Conservation (phyloP, 2,329 filamentous ascomycete genomes). For the Rhynchosporium secalis region DNA sequence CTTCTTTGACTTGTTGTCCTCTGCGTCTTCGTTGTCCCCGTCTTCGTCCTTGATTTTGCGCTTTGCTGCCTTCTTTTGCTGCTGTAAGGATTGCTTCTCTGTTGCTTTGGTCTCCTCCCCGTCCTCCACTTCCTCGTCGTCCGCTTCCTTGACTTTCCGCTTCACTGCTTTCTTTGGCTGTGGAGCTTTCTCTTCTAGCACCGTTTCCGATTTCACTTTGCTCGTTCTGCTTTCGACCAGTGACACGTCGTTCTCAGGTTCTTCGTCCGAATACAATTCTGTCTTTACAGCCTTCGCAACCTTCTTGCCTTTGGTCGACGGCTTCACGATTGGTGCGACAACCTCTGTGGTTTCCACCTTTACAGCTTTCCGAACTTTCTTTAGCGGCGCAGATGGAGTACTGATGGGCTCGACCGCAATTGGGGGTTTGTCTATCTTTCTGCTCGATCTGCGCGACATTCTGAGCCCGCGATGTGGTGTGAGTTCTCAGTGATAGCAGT, state of each 20-base stretch:
- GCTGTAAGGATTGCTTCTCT: slow-evolving; percentile 24
- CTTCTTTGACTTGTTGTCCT: slow-evolving; percentile 34
- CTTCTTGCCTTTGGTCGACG: slow-evolving; percentile 21
- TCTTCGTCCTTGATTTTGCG: slow-evolving; percentile 35
- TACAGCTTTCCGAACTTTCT: slow-evolving; percentile 24
- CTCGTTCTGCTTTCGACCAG: slow-evolving; percentile 25
- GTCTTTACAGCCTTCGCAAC: slow-evolving; percentile 21
- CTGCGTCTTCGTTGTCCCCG: slow-evolving; percentile 26
- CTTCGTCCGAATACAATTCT: slow-evolving; percentile 21
- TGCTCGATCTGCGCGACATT: slow-evolving; percentile 35
- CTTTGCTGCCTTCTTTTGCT: slow-evolving; percentile 34
- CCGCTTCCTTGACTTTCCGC: slow-evolving; percentile 34
- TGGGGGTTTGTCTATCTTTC: slow-evolving; percentile 21
- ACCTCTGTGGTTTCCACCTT: slow-evolving; percentile 24
- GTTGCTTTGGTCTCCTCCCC: slow-evolving; percentile 5
- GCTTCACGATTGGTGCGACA: slow-evolving; percentile 19
- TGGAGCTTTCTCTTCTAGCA: slow-evolving; percentile 21
- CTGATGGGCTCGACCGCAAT: slow-evolving; percentile 10
- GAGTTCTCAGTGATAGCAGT: neutral
- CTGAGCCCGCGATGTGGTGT: slow-evolving; percentile 18
- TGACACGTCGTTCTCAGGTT: neutral
- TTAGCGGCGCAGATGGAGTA: slow-evolving; percentile 15
- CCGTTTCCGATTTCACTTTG: slow-evolving; percentile 27
- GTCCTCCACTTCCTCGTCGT: slow-evolving; percentile 28
- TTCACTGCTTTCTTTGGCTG: slow-evolving; percentile 33